Evolutionary conservation across 2,329 filamentous ascomycete species (phyloP).

Genomic region (Fonsecaea monophora): DNA sequence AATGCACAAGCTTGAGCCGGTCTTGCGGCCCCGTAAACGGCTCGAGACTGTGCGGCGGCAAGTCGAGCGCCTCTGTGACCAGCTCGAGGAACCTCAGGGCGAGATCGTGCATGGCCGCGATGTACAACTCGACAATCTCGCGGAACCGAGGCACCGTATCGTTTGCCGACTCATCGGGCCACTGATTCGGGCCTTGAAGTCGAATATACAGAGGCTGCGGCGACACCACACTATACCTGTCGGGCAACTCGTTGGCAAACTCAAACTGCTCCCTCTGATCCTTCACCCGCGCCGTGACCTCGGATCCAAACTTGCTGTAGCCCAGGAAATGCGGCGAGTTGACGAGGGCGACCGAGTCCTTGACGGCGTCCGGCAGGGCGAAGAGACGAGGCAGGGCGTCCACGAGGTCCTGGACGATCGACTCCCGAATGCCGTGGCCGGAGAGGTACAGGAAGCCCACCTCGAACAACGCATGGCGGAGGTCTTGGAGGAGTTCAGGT

Average conservation of each 20-base stretch:
- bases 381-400: conserved; percentile 38
- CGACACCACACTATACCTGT: conserved; percentile 12
- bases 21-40: conserved; percentile 64
- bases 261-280: conserved; percentile 67
- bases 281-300: conserved; percentile 60
- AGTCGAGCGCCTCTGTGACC: conserved; percentile 61
- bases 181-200: conserved; percentile 59
- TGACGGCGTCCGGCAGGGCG: conserved; percentile 34
- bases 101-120: conserved; percentile 58
- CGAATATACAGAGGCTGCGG: conserved; percentile 50
- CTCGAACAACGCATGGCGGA: conserved; percentile 37
- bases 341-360: conserved; percentile 41
- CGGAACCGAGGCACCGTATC: conserved; percentile 42
- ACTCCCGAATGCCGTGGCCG: conserved; percentile 38
- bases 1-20: conserved; percentile 52
- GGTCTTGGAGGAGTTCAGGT: conserved; percentile 24
- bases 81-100: conserved; percentile 63
- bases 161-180: conserved; percentile 43
- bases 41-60: conserved; percentile 58
- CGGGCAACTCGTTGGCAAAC: conserved; percentile 58
- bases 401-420: conserved; percentile 34
- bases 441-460: conserved; percentile 43
- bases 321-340: conserved; percentile 68
- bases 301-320: conserved; percentile 62
- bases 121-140: conserved; percentile 56